Base-by-base conservation (phyloP, 208 protist species). In the Porcisia deanei region DNA sequence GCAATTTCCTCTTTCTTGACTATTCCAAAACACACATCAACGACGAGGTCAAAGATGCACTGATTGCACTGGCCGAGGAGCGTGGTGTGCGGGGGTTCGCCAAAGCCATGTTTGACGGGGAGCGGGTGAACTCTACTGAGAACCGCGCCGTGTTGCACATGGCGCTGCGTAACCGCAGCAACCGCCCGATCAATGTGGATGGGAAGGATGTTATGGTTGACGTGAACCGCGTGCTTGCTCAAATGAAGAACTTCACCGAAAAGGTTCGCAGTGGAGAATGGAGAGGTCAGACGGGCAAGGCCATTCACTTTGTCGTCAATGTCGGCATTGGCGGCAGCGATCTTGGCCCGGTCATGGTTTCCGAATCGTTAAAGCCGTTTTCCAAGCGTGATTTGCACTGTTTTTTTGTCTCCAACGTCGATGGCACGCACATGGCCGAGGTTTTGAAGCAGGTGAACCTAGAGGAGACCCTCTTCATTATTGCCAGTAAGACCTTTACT, bases 401-500 rank as follows among this genome's bases (percentile, higher is more conserved):
- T 81, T 95, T 98, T 76, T 99, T 99, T 82, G 97, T 99, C 14
- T 99, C 98, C 39, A 99, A 99, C 84, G 94, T 99, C 20, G 98
- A 99, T 76, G 98, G 96, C 55, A 99, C 98, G 43, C 98, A 99
- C 80, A 85, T 99, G 22, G 88, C 96, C 8, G 98, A 99, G 77
- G 87, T 94, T 5, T 63, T 97, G 52, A 84, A 89, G 72, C 65
- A 83, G 30, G 80, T 98, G 37, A 83, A 98, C 77, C 69, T 98
- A 25, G 97, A 99, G 75, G 89, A 97, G 53, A 98, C 97, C 2
- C 84, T 99, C 37, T 99, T 99, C 71, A 97, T 99, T 52, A 88
- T 99, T 71, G 97, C 96, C 45, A 98, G 95, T 66, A 99, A 99
- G 86, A 99, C 98, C 4, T 99, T 99, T 80, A 99, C 98, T 12